Percentiles rank a stretch among this genome's conserved stretches.
Conservation (phyloP, 2,329 filamentous ascomycete species). For the Aspergillus sp. region DNA sequence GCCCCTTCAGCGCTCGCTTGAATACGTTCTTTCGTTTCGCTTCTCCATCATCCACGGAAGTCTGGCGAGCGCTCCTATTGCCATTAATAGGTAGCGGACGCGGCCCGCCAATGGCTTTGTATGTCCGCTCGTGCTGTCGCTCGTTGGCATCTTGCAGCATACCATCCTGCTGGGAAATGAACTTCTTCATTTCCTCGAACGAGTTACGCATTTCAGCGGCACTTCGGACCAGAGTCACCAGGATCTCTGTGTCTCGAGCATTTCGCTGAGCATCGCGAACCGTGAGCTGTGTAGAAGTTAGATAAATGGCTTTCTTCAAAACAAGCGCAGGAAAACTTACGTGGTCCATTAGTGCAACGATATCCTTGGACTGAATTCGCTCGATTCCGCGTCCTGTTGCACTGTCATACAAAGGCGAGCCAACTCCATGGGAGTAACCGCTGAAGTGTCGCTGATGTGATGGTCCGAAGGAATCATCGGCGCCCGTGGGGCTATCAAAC, state of each 20-base stretch:
- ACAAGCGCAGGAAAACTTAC: constrained; percentile 47
- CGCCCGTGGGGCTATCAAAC: constrained; percentile 49
- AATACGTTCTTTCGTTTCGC: constrained; percentile 91
- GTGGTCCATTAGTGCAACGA: constrained; percentile 97
- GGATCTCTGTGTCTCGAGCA: constrained; percentile 91
- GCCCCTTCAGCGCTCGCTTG: constrained; percentile 84
- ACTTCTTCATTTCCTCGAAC: constrained; percentile 91
- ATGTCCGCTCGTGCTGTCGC: constrained; percentile 81
- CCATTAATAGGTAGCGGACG: constrained; percentile 73
- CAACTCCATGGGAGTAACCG: constrained; percentile 89
- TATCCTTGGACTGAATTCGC: constrained; percentile 91
- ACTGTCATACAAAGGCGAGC: constrained; percentile 85
- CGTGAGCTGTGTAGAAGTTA: constrained; percentile 63
- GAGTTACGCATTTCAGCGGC: constrained; percentile 96
- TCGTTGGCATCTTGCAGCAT: constrained; percentile 85
- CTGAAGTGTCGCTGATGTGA: constrained; percentile 68
- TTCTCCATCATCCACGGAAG: constrained; percentile 55
- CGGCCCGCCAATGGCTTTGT: constrained; percentile 80
- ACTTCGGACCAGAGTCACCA: constrained; percentile 89
- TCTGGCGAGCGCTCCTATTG: constrained; percentile 53
- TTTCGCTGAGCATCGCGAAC: constrained; percentile 95
- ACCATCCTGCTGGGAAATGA: constrained; percentile 86
- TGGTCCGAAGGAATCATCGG: constrained; percentile 66
- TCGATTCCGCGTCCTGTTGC: constrained; percentile 86
- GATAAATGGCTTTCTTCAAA: constrained; percentile 13